phyloP scores from a whole-genome alignment of 352 stramenopile genomes.

The Phytophthora macrochlamydospora region DNA sequence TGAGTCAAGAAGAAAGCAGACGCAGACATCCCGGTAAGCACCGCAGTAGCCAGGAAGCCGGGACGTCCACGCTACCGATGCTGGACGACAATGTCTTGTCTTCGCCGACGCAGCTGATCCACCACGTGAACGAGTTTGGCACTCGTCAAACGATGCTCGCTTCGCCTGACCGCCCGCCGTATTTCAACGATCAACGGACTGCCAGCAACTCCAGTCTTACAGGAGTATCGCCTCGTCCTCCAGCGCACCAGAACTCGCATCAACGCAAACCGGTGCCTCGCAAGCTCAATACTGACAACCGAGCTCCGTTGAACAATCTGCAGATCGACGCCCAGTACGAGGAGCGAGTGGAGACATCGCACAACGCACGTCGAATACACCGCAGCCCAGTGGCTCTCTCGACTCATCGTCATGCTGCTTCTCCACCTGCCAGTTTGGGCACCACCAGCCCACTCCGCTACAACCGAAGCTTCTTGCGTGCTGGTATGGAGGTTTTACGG shows the following conservation, averaged over 20 bases:
- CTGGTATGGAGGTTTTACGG: constrained; percentile 68
- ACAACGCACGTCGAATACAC: constrained; percentile 7
- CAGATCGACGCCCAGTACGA: constrained; percentile 32
- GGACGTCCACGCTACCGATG: constrained; percentile 16
- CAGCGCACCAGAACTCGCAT: constrained; percentile 7
- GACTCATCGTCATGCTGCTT: background rate
- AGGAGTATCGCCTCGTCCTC: constrained; percentile 16
- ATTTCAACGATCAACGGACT: constrained; percentile 30
- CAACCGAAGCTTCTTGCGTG: constrained; percentile 59
- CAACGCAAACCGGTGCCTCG: constrained; percentile 13
- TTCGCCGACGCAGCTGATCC: constrained; percentile 47
- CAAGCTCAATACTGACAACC: constrained; percentile 18
- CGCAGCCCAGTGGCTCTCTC: constrained; percentile 7
- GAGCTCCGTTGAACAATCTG: constrained; percentile 10
- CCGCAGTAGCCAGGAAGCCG: constrained; percentile 5
- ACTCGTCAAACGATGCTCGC: constrained; percentile 59
- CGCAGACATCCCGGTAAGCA: constrained; percentile 14
- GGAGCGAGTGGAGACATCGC: constrained; percentile 29
- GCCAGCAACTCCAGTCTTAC: background rate
- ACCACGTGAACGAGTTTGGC: constrained; percentile 76
- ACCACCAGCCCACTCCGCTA: constrained; percentile 33
- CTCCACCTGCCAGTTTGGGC: constrained; percentile 2
- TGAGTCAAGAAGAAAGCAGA: constrained; percentile 21
- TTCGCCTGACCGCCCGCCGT: constrained; percentile 59
- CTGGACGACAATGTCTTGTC: constrained; percentile 17